Percentiles rank a stretch among this genome's conserved stretches.
Conservation (phyloP, 306 rosid species). For the Astragalus membranaceus region DNA sequence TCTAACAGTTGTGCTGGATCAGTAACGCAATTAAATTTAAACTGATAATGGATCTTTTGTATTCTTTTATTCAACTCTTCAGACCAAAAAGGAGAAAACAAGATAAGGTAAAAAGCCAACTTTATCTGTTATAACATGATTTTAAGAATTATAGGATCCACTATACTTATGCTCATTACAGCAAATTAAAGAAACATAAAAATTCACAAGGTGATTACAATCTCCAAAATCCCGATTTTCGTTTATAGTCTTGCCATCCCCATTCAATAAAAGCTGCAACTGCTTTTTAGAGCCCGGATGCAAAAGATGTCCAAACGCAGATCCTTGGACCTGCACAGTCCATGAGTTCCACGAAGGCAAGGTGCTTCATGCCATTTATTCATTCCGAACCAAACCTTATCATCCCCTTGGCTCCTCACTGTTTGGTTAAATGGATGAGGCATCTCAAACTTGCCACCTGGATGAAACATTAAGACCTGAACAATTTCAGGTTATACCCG, state of each 20-base stretch:
- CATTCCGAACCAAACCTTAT: not conserved
- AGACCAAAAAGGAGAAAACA: not conserved
- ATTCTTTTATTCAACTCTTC: not conserved
- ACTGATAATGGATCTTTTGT: not conserved
- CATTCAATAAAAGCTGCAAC: not conserved
- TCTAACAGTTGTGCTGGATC: not conserved
- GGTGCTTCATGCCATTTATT: not conserved
- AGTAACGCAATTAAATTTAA: conserved; percentile 8
- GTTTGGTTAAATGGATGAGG: not conserved
- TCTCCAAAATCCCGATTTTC: not conserved
- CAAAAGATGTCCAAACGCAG: not conserved
- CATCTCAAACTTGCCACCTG: not conserved
- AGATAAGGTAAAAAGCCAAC: not conserved
- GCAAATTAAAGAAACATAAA: not conserved
- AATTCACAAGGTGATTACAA: not conserved
- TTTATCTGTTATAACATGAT: not conserved
- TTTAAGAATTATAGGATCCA: not conserved
- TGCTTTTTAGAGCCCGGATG: not conserved
- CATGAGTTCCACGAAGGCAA: not conserved
- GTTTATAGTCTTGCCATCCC: not conserved
- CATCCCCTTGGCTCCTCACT: not conserved
- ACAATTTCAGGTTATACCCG: not conserved
- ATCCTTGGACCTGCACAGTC: not conserved
- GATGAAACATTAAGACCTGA: not conserved
- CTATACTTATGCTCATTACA: not conserved